phyloP scores from a whole-genome alignment of 2,329 filamentous ascomycete species.

The Hymenoscyphus scutula region DNA sequence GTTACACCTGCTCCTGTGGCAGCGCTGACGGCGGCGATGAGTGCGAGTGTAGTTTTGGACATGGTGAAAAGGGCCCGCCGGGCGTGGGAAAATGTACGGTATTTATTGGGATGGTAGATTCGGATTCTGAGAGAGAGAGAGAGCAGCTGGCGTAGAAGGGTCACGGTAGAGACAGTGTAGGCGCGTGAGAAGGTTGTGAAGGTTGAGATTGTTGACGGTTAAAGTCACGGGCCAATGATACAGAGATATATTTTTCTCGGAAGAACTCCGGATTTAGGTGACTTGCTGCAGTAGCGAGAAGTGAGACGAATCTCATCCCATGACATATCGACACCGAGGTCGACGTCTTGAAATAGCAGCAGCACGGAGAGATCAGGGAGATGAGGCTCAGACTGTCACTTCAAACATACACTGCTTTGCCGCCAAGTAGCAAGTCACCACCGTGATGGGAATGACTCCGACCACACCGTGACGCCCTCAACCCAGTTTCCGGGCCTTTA shows the following conservation, averaged over 20 bases:
- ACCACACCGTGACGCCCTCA: neutral
- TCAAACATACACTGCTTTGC: neutral
- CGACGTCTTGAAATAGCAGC: neutral
- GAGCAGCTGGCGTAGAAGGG: slow-evolving; percentile 21
- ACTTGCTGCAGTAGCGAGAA: neutral
- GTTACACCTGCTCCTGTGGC: slow-evolving; percentile 74
- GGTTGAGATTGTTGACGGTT: slow-evolving; percentile 22
- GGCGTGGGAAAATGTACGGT: slow-evolving; percentile 6
- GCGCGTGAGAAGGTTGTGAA: slow-evolving; percentile 23
- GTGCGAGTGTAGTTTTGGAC: slow-evolving; percentile 75
- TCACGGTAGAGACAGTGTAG: slow-evolving; percentile 27
- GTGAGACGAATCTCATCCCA: neutral
- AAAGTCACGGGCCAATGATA: slow-evolving; percentile 23
- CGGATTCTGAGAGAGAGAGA: neutral
- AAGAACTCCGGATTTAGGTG: neutral
- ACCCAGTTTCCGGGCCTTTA: neutral
- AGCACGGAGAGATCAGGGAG: neutral
- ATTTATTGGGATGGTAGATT: slow-evolving; percentile 23
- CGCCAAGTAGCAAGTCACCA: neutral
- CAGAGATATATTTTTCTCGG: neutral
- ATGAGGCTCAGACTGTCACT: slow-evolving; percentile 4
- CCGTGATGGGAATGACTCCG: neutral
- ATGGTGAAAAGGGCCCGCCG: slow-evolving; percentile 46
- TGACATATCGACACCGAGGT: neutral
- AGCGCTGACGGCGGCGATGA: slow-evolving; percentile 73